These are phyloP conservation scores for Vicia sativa DNA, from an alignment of 306 rosid species.

Conservation along the genomic window DNA sequence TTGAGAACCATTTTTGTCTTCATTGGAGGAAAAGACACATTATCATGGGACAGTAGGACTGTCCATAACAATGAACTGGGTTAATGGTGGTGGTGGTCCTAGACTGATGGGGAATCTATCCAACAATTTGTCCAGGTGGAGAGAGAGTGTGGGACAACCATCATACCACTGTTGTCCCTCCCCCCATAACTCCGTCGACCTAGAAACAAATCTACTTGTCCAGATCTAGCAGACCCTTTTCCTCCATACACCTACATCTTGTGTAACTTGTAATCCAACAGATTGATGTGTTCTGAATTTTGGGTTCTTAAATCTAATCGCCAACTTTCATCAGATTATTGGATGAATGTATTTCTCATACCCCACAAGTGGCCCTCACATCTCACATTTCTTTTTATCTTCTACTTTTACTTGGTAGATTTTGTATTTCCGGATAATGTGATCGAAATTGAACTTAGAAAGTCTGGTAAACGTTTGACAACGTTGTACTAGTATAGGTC, in stretches of 20 bases:
- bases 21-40: slow-evolving; percentile 17
- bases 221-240: not conserved
- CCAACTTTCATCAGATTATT: not conserved
- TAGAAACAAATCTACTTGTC: not conserved
- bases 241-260: not conserved
- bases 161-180: not conserved
- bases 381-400: no score
- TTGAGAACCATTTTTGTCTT: slow-evolving; percentile 5
- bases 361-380: not conserved
- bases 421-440: no score
- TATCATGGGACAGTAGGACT: slow-evolving; percentile 16
- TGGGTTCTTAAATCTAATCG: not conserved
- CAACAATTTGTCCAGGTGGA: slow-evolving; percentile 21
- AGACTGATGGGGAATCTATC: not conserved
- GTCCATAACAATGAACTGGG: not conserved
- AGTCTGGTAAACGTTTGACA: no score
- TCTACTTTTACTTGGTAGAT: no score
- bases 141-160: slow-evolving; percentile 22
- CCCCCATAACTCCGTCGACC: not conserved
- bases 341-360: not conserved
- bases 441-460: no score
- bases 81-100: slow-evolving; percentile 4
- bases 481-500: no score
- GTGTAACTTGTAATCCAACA: not conserved
- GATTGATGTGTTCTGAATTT: no score